Base-by-base conservation (phyloP, 176 grass and related monocot species). In the Raddia distichophylla region DNA sequence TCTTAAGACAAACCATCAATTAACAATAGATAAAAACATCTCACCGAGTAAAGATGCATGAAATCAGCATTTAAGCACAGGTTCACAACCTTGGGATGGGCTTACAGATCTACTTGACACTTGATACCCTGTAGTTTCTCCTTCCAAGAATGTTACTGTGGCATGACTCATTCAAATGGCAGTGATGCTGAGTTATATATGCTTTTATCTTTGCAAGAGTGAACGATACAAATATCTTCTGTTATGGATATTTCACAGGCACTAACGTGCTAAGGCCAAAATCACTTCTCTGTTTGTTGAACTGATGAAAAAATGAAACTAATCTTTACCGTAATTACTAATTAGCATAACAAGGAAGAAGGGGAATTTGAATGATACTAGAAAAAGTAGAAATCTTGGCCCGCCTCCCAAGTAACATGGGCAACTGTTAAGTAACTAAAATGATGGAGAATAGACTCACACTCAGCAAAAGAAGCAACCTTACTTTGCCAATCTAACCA, bases 31-130 rank as follows among this genome's bases (percentile, higher is more conserved):
- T 69, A 79, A 60, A 20, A 84, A 37, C 19, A 74, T 57, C 70
- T 65, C 67, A 73, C 60, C 27, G 15, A 60, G 54, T 46, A 74
- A 73, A 79, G 19, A 22, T 75, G 44, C 14, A 19, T 18, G 33
- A 62, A 61, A 34, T 54, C 22, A 10, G 11, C 37, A 60, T 67
- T 55, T 69, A 79, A 69, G 75, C 45, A 33, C 4, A 37, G 47
- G 11, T 64, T 19, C 43, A 77, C 11, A 59, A 37, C 34, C 22
- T 42, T 46, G 53, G 37, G 51, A 69, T 50, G 15, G 45, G 42
- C 58, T 71, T 18, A 32, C 5, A 66, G 48, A n/a, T 65, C 70
- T 66, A 77, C 32, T 57, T 62, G n/a, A 76, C 20, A 60, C 55
- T 40, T 56, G 5, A 63, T 76, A 64, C 71, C 20, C 5, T 82